phyloP scores from a whole-genome alignment of 2,329 filamentous ascomycete species.

The Sporothrix pallida region DNA sequence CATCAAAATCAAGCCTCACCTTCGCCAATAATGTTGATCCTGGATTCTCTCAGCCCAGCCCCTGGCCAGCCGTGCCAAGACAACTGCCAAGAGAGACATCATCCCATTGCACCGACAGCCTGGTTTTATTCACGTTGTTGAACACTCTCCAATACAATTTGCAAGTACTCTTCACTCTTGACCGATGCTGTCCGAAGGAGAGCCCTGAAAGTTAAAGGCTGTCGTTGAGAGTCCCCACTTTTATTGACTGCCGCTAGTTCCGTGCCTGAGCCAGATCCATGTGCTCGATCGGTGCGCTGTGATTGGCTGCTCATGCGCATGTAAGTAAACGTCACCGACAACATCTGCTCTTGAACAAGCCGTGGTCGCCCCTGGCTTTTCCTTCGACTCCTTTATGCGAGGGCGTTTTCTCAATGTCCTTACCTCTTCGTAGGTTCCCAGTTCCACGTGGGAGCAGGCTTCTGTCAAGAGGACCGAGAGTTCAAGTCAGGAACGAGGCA shows the following conservation, averaged over 20 bases:
- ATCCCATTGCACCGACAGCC: not conserved
- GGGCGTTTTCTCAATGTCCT: not conserved
- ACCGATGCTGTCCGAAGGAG: not conserved
- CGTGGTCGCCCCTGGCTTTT: not conserved
- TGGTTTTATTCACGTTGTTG: not conserved
- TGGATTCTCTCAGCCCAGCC: not conserved
- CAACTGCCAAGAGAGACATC: not conserved
- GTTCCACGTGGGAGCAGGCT: slow-evolving; percentile 15
- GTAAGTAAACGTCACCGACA: slow-evolving; percentile 1
- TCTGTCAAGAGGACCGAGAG: not conserved
- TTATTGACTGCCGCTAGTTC: slow-evolving; percentile 16
- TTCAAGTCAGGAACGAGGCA: not conserved
- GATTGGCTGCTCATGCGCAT: slow-evolving; percentile 8
- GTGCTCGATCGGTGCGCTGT: slow-evolving; percentile 15
- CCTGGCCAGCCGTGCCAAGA: slow-evolving; percentile 5
- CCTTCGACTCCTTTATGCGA: not conserved
- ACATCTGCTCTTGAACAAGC: not conserved
- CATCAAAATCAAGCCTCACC: not conserved
- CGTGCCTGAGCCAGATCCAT: slow-evolving; percentile 7
- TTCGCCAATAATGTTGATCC: not conserved
- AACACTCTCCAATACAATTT: not conserved
- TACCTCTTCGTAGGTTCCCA: not conserved
- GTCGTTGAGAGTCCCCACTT: not conserved
- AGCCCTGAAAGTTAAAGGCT: not conserved
- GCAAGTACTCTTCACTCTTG: too few relatives aligned